Evolutionary conservation across 345 rosid species (phyloP), one percentile per base, ranked within the genome.

Genomic region (Erysimum cheiranthoides): DNA sequence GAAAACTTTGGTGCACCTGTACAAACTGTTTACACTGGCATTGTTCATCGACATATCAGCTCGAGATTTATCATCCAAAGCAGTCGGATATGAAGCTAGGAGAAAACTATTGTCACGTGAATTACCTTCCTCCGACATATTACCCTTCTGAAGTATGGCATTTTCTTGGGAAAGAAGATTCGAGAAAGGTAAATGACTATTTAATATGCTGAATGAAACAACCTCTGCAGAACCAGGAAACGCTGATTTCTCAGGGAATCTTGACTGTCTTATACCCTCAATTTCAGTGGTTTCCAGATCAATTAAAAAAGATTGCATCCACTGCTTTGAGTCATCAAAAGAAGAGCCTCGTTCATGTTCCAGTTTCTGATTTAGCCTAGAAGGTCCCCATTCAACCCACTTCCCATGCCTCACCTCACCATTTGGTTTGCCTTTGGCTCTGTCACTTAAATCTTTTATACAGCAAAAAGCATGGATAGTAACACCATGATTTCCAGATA

Each of bases 351-450:
- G 72, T 77, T 74, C 79, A 54, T 46, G 64, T 68, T 80, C 87
- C 1, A 51, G 46, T 64, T 73, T 73, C 73, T 75, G 71, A 76
- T 78, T 53, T 52, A 75, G 74, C 68, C 74, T 62, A 36, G 77
- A 83, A 78, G 99, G 96, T 38, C 97, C 97, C 98, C 99, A 95
- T 59, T 90, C 85, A 69, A 87, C 90, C 99, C 98, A 95, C 73
- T 87, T 82, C 74, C 98, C 99, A 68, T 80, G 77, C 81, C 66
- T 80, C 72, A 73, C 73, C 71, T 86, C 85, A 66, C 78, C 85
- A 65, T 82, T 86, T 70, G 70, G 50, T 27, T 63, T 61, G 58
- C 74, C 21, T 50, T 65, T 70, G 32, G 72, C 51, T 34, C 38
- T 36, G 72, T 78, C 83, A 77, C 62, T 66, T 56, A 71, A 66